Conservation (phyloP, 2,329 filamentous ascomycete genomes). For the Neofusicoccum kwambonambiense region DNA sequence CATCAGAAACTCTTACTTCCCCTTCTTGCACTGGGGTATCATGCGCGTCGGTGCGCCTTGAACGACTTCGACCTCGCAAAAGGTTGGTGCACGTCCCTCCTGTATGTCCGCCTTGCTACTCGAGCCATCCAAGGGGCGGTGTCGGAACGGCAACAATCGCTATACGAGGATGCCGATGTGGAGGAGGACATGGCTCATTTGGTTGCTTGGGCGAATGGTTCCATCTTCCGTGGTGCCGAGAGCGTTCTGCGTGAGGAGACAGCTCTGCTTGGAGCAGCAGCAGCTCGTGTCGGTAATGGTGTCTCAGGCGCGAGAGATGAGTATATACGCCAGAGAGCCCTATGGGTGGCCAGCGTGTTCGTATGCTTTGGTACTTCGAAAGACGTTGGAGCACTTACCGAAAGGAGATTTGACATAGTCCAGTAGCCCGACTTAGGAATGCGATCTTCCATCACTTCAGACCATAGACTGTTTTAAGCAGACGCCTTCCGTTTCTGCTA, state of each 20-base stretch:
- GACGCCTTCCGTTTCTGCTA: background rate
- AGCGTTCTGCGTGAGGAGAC: conserved; percentile 4
- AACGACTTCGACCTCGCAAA: background rate
- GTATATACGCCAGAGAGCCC: background rate
- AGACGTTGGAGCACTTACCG: background rate
- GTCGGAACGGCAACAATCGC: background rate
- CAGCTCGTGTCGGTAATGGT: background rate
- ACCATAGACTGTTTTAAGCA: background rate
- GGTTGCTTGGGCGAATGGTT: conserved; percentile 4
- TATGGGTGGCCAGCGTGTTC: conserved; percentile 4
- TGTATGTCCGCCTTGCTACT: background rate
- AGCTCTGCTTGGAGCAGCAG: background rate
- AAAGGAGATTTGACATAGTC: background rate
- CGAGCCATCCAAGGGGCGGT: background rate
- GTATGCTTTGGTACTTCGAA: background rate
- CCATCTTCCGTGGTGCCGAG: background rate
- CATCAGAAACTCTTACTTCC: conserved; percentile 8
- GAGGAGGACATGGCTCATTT: conserved; percentile 6
- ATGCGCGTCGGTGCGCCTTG: background rate
- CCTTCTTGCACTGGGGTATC: background rate
- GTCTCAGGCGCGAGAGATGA: background rate
- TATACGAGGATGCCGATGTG: background rate
- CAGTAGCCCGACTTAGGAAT: background rate
- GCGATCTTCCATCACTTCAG: background rate
- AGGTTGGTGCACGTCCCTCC: background rate